Base-by-base conservation (phyloP, 345 rosid species). In the Salix suchowensis region DNA sequence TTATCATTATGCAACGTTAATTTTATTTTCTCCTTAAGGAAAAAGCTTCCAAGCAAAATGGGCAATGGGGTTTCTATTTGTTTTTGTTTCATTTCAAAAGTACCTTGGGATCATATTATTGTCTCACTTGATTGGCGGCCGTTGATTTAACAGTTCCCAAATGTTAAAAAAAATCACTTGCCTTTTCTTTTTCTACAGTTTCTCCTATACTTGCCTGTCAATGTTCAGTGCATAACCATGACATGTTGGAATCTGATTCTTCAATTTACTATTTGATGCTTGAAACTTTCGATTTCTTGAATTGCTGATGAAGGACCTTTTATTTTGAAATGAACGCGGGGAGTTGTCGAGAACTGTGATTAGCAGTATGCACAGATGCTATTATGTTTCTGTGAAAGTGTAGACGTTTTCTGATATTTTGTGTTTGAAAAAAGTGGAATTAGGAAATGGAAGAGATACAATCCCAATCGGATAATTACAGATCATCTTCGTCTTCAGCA, bases 401-500 rank as follows among this genome's bases (percentile, higher is more conserved):
- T 74, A 62, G 50, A 66, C 68, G 61, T 46, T 74, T 67, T 80
- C 60, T 62, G 32, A 36, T 60, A 58, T 65, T 62, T 71, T 78
- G 74, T 61, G 75, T 76, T 84, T 72, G 74, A 15, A 34, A 72
- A 74, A 40, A 79, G 77, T 60, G 74, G 69, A 48, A 75, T 69
- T 65, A 36, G 34, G 74, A 36, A 68, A 93, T 96, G 98, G 99
- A 96, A 81, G 99, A 96, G 88, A 96, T 96, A 89, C 99, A 96
- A 77, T 87, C 92, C 42, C 97, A 94, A 40, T 92, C 97, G 2
- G 99, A 96, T 78, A 88, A 92, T 46, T 96, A 92, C 72, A 89
- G 99, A 86, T 96, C 99, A 42, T 96, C 98, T 0, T 96, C 99
- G 0, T 96, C 99, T 58, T 92, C 97, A 13, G 97, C 98, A 1